phyloP scores from a whole-genome alignment of 768 basidiomycete species.

The Gelatoporia subvermispora region DNA sequence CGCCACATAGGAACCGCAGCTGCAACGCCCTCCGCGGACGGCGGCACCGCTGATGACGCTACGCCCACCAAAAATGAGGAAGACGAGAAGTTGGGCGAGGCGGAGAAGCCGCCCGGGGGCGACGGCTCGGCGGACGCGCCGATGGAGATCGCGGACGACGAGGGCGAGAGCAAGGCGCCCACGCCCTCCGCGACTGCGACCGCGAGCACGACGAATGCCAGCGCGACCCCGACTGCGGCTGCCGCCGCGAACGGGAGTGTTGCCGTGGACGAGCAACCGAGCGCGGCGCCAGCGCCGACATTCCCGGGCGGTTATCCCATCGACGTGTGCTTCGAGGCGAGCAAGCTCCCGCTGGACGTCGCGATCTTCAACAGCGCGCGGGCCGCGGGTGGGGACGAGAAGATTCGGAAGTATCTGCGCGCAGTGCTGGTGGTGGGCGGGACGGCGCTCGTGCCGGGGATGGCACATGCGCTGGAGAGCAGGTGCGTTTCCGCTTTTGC shows the following conservation, averaged over 20 bases:
- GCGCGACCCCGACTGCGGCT: background rate
- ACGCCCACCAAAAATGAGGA: conserved; percentile 5
- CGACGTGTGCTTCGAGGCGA: conserved; percentile 80
- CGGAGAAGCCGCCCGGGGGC: conserved; percentile 3
- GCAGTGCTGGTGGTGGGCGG: conserved; percentile 88
- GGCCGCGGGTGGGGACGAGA: conserved; percentile 85
- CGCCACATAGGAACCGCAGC: conserved; percentile 6
- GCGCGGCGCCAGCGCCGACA: conserved; percentile 18
- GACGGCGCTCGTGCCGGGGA: conserved; percentile 71
- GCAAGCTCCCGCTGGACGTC: conserved; percentile 87
- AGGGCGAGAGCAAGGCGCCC: conserved; percentile 15
- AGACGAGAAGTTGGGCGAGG: conserved; percentile 15
- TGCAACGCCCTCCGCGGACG: conserved; percentile 9
- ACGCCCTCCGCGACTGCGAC: conserved; percentile 16
- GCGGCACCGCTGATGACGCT: background rate
- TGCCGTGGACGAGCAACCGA: conserved; percentile 14
- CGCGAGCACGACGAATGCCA: background rate
- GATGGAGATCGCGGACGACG: conserved; percentile 44
- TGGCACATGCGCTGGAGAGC: conserved; percentile 84
- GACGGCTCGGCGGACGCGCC: conserved; percentile 25
- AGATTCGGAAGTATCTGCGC: conserved; percentile 83
- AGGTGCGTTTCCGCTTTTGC: conserved; percentile 46
- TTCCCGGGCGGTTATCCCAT: conserved; percentile 48
- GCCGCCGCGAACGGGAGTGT: conserved; percentile 39
- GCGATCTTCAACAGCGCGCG: conserved; percentile 90